Percentiles rank a stretch among this genome's conserved stretches.
Evolutionary conservation across 2,329 filamentous ascomycete species (phyloP).

Genomic region (Microdochium trichocladiopsis): DNA sequence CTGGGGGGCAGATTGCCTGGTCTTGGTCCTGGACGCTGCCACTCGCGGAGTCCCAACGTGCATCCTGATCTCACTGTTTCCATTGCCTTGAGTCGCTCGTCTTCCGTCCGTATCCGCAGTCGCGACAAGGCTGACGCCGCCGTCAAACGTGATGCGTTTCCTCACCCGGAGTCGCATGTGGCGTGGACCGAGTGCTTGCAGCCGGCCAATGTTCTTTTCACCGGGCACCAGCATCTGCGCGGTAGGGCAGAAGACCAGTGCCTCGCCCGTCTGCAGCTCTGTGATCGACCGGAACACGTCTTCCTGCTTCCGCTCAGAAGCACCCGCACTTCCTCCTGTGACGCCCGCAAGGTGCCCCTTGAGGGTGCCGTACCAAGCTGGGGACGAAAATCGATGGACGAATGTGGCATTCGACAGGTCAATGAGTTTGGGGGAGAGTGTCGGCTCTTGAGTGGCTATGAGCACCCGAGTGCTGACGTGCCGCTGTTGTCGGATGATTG

Average conservation of each 20-base stretch:
- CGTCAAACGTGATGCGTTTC: not conserved
- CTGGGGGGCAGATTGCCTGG: not conserved
- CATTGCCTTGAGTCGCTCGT: not conserved
- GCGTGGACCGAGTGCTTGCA: not conserved
- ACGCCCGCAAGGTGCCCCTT: slow-evolving; percentile 39
- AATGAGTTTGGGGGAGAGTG: slow-evolving; percentile 58
- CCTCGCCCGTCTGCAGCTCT: not conserved
- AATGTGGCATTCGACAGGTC: slow-evolving; percentile 65
- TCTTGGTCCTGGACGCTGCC: not conserved
- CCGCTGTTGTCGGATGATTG: slow-evolving; percentile 62
- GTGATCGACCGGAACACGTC: not conserved
- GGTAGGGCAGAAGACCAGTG: not conserved
- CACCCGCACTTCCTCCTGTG: not conserved
- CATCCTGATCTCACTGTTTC: not conserved
- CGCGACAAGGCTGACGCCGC: not conserved
- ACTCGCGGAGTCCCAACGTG: not conserved
- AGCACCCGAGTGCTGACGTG: slow-evolving; percentile 61
- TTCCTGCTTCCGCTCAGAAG: not conserved
- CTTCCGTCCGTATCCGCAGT: not conserved
- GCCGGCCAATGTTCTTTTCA: not conserved
- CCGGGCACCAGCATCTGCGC: not conserved
- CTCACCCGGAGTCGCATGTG: not conserved
- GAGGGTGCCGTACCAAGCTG: slow-evolving; percentile 49
- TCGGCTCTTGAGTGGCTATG: slow-evolving; percentile 73
- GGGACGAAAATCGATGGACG: slow-evolving; percentile 66